These are phyloP conservation scores for Davidsoniella australis DNA, from an alignment of 2,329 filamentous ascomycete species.

Conservation along the genomic window DNA sequence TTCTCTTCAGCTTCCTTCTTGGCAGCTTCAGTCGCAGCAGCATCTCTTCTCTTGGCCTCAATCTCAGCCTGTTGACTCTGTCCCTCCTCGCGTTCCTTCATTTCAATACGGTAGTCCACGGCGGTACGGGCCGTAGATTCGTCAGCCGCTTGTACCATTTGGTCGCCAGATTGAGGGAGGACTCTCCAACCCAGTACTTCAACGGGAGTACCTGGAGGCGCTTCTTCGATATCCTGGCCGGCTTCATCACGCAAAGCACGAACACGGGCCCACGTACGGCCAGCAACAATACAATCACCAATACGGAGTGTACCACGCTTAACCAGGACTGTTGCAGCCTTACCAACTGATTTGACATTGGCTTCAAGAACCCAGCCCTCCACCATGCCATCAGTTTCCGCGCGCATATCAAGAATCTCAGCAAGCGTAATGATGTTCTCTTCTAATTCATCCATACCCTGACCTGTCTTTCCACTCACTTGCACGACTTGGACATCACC, in stretches of 20 bases:
- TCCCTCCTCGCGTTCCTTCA: conserved; percentile 52
- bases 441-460: conserved; percentile 81
- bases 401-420: conserved; percentile 79
- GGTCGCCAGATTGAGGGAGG: conserved; percentile 64
- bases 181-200: conserved; percentile 92
- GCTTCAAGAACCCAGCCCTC: conserved; percentile 94
- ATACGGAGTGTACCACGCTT: conserved; percentile 67
- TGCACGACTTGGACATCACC: conserved; percentile 85
- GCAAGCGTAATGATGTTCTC: conserved; percentile 75
- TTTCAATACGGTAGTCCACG: conserved; percentile 57
- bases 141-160: conserved; percentile 65
- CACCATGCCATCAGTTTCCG: conserved; percentile 56
- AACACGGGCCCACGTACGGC: conserved; percentile 75
- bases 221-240: conserved; percentile 52
- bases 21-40: conserved; percentile 24
- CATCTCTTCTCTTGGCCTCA: conserved; percentile 44
- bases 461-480: conserved; percentile 84
- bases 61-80: conserved; percentile 70
- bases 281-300: conserved; percentile 75
- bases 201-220: conserved; percentile 73
- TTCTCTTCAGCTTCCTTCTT: conserved; percentile 20
- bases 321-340: conserved; percentile 75
- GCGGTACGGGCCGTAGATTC: conserved; percentile 68
- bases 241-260: conserved; percentile 72
- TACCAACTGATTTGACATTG: conserved; percentile 68